These are phyloP conservation scores for Hypericum perforatum DNA, from an alignment of 345 rosid species.

Conservation along the genomic window DNA sequence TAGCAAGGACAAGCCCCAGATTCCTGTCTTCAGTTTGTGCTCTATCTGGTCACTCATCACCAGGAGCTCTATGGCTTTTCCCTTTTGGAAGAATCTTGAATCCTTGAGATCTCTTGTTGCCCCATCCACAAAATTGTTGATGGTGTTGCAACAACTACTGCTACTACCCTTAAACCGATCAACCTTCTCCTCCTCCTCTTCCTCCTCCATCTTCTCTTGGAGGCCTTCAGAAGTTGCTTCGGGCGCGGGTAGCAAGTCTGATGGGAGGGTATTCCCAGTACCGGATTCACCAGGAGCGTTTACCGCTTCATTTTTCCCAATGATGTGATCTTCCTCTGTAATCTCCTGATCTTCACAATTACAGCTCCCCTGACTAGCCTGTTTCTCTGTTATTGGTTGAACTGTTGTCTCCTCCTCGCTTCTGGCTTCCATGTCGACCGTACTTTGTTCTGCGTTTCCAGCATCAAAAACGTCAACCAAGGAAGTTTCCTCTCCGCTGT, in stretches of 20 bases:
- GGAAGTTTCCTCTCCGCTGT: slow-evolving; percentile 7
- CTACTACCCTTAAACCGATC: slow-evolving; percentile 3
- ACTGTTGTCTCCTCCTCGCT: not conserved
- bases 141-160: not conserved
- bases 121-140: not conserved
- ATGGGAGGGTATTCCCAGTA: slow-evolving; percentile 31
- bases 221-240: slow-evolving; percentile 8
- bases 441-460: no score
- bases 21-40: slow-evolving; percentile 10
- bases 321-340: slow-evolving; percentile 3
- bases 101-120: not conserved
- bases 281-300: slow-evolving; percentile 28
- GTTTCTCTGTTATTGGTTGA: slow-evolving; percentile 5
- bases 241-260: slow-evolving; percentile 19
- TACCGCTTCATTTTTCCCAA: slow-evolving; percentile 13
- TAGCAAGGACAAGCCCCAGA: slow-evolving; percentile 9
- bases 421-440: no score
- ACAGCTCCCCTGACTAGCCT: slow-evolving; percentile 1
- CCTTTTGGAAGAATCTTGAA: not conserved
- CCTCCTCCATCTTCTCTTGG: slow-evolving; percentile 8
- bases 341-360: slow-evolving; percentile 8
- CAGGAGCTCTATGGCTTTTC: slow-evolving; percentile 6
- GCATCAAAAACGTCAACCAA: no score
- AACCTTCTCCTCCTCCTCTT: slow-evolving; percentile 3
- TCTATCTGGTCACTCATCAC: slow-evolving; percentile 2